phyloP scores from a whole-genome alignment of 2,329 filamentous ascomycete species.

The Orbilia javanica region DNA sequence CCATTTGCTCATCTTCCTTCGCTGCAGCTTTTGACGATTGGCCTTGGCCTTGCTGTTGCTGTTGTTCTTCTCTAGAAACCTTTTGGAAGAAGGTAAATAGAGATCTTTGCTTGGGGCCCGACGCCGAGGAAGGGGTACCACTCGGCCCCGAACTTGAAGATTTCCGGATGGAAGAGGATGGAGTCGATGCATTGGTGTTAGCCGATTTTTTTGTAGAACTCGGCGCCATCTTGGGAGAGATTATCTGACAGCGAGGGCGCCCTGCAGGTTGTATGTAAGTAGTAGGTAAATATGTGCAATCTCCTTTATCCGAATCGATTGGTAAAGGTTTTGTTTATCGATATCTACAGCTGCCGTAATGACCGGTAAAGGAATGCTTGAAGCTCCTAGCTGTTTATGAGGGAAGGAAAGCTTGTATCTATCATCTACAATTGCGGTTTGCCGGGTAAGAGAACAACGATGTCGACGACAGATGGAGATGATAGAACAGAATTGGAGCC shows the following conservation, averaged over 20 bases:
- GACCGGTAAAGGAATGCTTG: neutral
- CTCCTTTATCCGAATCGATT: neutral
- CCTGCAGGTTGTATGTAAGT: neutral
- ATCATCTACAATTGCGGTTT: constrained; percentile 34
- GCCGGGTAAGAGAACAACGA: neutral
- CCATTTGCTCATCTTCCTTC: constrained; percentile 69
- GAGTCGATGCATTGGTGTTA: constrained; percentile 61
- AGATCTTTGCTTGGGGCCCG: constrained; percentile 65
- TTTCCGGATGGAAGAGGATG: constrained; percentile 60
- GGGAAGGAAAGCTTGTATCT: constrained; percentile 2
- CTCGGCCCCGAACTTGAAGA: constrained; percentile 63
- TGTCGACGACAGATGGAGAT: neutral
- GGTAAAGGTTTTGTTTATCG: constrained; percentile 14
- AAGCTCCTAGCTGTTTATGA: constrained; percentile 1
- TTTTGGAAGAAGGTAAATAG: constrained; percentile 81
- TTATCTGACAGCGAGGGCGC: constrained; percentile 57
- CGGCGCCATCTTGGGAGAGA: constrained; percentile 63
- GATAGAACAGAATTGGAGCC: too few relatives aligned
- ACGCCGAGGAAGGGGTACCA: constrained; percentile 66
- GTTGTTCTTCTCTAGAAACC: constrained; percentile 79
- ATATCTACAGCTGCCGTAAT: constrained; percentile 17
- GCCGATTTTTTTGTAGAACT: constrained; percentile 63
- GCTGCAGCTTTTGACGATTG: constrained; percentile 72
- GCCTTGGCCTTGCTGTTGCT: constrained; percentile 66
- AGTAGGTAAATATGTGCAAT: neutral